phyloP scores from a whole-genome alignment of 2,329 filamentous ascomycete species.

The Penicillium corylophilum region DNA sequence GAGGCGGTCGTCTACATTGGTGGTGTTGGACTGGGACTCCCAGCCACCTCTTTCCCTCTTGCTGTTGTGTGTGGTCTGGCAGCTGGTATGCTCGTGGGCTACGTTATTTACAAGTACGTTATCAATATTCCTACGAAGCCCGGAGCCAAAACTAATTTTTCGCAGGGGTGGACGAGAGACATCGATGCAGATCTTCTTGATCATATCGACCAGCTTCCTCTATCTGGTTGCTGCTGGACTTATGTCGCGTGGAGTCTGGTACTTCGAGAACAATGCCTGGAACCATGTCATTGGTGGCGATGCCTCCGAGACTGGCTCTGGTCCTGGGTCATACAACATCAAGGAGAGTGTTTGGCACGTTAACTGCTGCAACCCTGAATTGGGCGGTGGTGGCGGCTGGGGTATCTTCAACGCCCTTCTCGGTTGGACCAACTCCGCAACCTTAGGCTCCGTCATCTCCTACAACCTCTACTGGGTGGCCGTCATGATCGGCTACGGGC shows the following conservation, averaged over 20 bases:
- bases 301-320: constrained; percentile 60
- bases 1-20: constrained; percentile 85
- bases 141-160: not conserved
- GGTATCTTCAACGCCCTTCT: constrained; percentile 82
- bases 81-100: constrained; percentile 68
- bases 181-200: constrained; percentile 73
- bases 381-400: constrained; percentile 75
- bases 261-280: constrained; percentile 65
- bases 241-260: constrained; percentile 75
- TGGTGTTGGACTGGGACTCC: constrained; percentile 74
- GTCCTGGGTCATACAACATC: constrained; percentile 77
- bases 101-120: constrained; percentile 72
- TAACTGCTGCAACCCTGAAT: constrained; percentile 74
- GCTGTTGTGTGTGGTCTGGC: constrained; percentile 70
- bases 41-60: constrained; percentile 73
- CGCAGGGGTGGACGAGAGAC: constrained; percentile 61
- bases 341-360: constrained; percentile 77
- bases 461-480: constrained; percentile 80
- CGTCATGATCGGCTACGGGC: constrained; percentile 18
- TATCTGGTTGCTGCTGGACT: constrained; percentile 83
- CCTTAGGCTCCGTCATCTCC: constrained; percentile 79
- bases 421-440: constrained; percentile 85
- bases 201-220: constrained; percentile 75
- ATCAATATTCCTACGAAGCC: not conserved
- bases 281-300: constrained; percentile 41